Evolutionary conservation across 1,284 basidiomycete species (phyloP).

Genomic region (Heterobasidion occidentale): DNA sequence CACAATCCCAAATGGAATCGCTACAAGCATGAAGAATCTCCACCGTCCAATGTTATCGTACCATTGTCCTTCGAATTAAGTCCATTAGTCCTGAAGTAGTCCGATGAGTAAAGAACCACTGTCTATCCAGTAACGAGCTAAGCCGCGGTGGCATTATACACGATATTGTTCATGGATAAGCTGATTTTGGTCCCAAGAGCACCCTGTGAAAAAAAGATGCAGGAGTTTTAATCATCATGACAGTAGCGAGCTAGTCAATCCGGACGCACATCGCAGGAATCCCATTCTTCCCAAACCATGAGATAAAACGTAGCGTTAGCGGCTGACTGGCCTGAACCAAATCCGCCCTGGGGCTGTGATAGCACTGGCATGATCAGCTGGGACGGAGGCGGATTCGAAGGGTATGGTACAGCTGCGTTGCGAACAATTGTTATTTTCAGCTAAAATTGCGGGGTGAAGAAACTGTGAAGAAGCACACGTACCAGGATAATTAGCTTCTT

Average conservation of each 20-base stretch:
- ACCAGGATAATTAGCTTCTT: slow-evolving; percentile 36
- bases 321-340: slow-evolving; percentile 25
- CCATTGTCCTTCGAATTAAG: neutral
- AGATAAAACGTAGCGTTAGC: slow-evolving; percentile 29
- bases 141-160: slow-evolving; percentile 22
- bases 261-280: slow-evolving; percentile 24
- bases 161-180: slow-evolving; percentile 16
- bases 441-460: neutral
- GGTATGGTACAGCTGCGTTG: slow-evolving; percentile 24
- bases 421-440: neutral
- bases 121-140: neutral
- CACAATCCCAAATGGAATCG: too few species aligned
- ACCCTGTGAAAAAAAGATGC: slow-evolving; percentile 13
- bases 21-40: too few species aligned
- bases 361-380: slow-evolving; percentile 43
- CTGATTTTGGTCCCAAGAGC: slow-evolving; percentile 20
- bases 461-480: slow-evolving; percentile 1
- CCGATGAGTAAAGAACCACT: neutral
- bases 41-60: neutral
- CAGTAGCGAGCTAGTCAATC: neutral
- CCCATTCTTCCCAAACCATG: slow-evolving; percentile 39
- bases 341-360: slow-evolving; percentile 31
- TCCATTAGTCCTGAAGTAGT: neutral
- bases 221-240: neutral
- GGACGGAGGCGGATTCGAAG: slow-evolving; percentile 31